Percentiles rank a stretch among this genome's conserved stretches.
Evolutionary conservation across 768 basidiomycete species (phyloP).

Genomic region (Guyanaporus albipodus): DNA sequence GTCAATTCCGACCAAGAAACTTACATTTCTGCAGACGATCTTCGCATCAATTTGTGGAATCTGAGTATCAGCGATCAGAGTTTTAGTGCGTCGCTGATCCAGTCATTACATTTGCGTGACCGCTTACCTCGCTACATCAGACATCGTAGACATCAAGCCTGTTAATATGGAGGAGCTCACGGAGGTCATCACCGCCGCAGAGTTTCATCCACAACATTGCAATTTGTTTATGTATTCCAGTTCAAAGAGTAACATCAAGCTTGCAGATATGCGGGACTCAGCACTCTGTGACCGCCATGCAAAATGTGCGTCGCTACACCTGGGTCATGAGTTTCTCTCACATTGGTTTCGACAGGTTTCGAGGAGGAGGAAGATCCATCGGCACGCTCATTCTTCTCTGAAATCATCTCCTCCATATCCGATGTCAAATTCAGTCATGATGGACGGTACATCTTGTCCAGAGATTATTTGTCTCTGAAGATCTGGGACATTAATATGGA

Average conservation of each 20-base stretch:
- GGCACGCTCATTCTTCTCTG: slow-evolving; percentile 97
- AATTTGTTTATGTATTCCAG: slow-evolving; percentile 99
- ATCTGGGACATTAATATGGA: slow-evolving; percentile 99
- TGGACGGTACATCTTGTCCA: slow-evolving; percentile 92
- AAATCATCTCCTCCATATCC: slow-evolving; percentile 99
- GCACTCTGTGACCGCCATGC: slow-evolving; percentile 95
- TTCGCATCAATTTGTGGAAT: slow-evolving; percentile 98
- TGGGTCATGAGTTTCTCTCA: slow-evolving; percentile 1
- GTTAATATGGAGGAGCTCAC: slow-evolving; percentile 99
- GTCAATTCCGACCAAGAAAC: slow-evolving; percentile 99
- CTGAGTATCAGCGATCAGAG: slow-evolving; percentile 97
- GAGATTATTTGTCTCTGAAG: slow-evolving; percentile 96
- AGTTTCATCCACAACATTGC: slow-evolving; percentile 97
- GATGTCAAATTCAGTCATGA: slow-evolving; percentile 99
- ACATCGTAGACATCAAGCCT: slow-evolving; percentile 99
- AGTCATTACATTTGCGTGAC: neutral
- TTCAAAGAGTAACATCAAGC: slow-evolving; percentile 99
- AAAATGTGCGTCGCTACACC: slow-evolving; percentile 65
- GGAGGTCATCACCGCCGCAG: slow-evolving; percentile 99
- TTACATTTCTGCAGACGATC: slow-evolving; percentile 98
- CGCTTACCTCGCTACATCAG: slow-evolving; percentile 38
- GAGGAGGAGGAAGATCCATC: slow-evolving; percentile 99
- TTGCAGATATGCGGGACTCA: slow-evolving; percentile 98
- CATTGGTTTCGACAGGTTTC: slow-evolving; percentile 59
- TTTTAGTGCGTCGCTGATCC: slow-evolving; percentile 71